Conservation (phyloP, 805 yeast genomes). For the Wickerhamomyces rabaulensis region DNA sequence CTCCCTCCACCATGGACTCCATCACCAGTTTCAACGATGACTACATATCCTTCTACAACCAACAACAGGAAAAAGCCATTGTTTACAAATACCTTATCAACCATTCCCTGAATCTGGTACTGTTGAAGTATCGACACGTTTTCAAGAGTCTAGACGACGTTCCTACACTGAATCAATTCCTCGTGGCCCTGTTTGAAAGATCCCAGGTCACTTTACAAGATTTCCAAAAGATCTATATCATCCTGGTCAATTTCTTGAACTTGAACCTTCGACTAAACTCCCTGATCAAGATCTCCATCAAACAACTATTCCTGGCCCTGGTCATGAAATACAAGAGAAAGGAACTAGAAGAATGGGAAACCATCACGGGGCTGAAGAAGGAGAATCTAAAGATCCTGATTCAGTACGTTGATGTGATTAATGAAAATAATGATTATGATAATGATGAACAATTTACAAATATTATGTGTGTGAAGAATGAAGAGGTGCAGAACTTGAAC, state of each 20-base stretch:
- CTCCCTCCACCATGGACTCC: neutral
- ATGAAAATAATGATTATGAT: slow-evolving; percentile 1
- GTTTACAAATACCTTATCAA: slow-evolving; percentile 5
- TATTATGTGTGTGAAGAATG: slow-evolving; percentile 5
- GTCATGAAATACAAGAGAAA: slow-evolving; percentile 6
- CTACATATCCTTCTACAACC: neutral
- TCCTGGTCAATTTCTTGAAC: slow-evolving; percentile 3
- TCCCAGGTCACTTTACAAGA: neutral
- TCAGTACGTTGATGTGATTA: slow-evolving; percentile 3
- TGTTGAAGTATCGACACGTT: slow-evolving; percentile 2
- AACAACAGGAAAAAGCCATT: slow-evolving; percentile 1
- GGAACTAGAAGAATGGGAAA: slow-evolving; percentile 7
- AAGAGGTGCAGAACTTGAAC: slow-evolving; percentile 15
- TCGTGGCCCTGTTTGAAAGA: neutral
- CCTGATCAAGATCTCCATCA: slow-evolving; percentile 6
- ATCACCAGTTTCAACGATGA: neutral
- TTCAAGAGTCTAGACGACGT: neutral
- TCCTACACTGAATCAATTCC: neutral
- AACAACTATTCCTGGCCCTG: slow-evolving; percentile 10
- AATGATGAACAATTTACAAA: slow-evolving; percentile 2
- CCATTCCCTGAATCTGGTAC: slow-evolving; percentile 2
- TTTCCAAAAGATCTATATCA: slow-evolving; percentile 3
- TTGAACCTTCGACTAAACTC: neutral
- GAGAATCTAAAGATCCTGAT: neutral
- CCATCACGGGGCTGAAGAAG: slow-evolving; percentile 8